These are phyloP conservation scores for Vanrija humicola DNA, from an alignment of 1,284 basidiomycete species.

Conservation along the genomic window DNA sequence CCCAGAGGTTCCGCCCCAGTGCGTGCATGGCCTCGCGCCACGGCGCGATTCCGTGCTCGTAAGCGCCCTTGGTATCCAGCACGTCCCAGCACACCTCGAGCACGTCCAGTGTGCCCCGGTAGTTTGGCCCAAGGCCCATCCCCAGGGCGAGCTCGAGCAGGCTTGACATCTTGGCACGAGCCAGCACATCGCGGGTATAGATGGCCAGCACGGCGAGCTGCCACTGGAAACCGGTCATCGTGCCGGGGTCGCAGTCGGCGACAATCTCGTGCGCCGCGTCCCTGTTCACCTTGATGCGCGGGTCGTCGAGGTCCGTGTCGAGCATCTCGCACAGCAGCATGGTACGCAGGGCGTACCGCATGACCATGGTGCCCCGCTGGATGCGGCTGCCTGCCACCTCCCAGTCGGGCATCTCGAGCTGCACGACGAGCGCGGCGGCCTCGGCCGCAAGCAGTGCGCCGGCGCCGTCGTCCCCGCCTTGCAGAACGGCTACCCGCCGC, in stretches of 20 bases:
- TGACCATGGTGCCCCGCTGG: slow-evolving; percentile 19
- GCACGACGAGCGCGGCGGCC: slow-evolving; percentile 3
- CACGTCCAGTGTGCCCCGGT: slow-evolving; percentile 11
- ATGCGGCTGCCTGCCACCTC: slow-evolving; percentile 9
- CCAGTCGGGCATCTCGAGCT: slow-evolving; percentile 10
- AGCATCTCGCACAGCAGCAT: slow-evolving; percentile 21
- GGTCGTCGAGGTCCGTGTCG: slow-evolving; percentile 10
- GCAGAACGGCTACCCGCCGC: slow-evolving; percentile 6
- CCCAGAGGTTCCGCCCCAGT: slow-evolving; percentile 10
- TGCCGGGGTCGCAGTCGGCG: slow-evolving; percentile 9
- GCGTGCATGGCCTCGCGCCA: slow-evolving; percentile 18
- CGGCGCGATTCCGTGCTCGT: slow-evolving; percentile 19
- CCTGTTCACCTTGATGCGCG: slow-evolving; percentile 1
- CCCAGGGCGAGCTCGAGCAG: slow-evolving; percentile 7
- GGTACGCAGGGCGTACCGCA: slow-evolving; percentile 11
- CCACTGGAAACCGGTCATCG: slow-evolving; percentile 16
- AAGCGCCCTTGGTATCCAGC: slow-evolving; percentile 11
- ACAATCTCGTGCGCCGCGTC: slow-evolving; percentile 15
- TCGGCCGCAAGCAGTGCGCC: slow-evolving; percentile 5
- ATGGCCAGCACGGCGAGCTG: slow-evolving; percentile 14
- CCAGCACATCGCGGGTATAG: slow-evolving; percentile 5
- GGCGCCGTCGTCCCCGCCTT: not conserved
- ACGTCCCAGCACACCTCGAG: slow-evolving; percentile 15
- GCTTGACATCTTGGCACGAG: slow-evolving; percentile 2
- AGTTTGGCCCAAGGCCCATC: slow-evolving; percentile 11